Base-by-base conservation (phyloP, 2,329 filamentous ascomycete genomes). In the Fusarium euwallaceae region DNA sequence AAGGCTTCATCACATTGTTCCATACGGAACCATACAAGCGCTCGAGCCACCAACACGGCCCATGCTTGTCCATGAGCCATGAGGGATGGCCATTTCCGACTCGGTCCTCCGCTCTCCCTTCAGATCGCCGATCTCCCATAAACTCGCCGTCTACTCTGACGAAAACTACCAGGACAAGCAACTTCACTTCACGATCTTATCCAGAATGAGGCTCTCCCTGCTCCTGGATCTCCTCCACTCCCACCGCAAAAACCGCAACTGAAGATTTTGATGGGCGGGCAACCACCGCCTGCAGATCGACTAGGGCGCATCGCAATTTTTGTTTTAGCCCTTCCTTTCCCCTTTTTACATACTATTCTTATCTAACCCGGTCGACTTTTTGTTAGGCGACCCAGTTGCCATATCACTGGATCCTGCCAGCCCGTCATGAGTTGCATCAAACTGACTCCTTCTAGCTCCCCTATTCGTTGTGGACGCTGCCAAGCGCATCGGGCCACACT, bases 51-150 rank as follows among this genome's bases (percentile, higher is more conserved):
- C 58, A 75, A 66, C 51, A 34, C 41, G 34, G 59, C 51, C 59
- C 67, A 53, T 69, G 61, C 56, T 45, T 64, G 22, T 61, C 41
- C 51, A 63, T 56, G 51, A 53, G 66, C 41, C 51, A 63, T 56
- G 58, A 53, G 66, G 58, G 36, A 32, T 34, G n/a, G 24, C 36
- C 45, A 55, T 61, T 66, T 70, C 65, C 64, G 36, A 70, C 59
- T 70, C 58, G 24, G 61, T 62, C 69, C 62, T 68, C 56, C 67
- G 41, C 68, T 67, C 69, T 76, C 74, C 67, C 67, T 73, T 70
- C 22, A 71, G 69, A 78, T 78, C 72, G 72, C 55, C 76, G 70
- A 78, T 78, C 70, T 64, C 63, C 34, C 65, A 64, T 64, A 53
- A 60, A 69, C 59, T 64, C 48, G 62, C 72, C 43, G 14, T 70